phyloP scores from a whole-genome alignment of 202 grass and related monocot genomes.

The Schoenoplectus tabernaemontani region DNA sequence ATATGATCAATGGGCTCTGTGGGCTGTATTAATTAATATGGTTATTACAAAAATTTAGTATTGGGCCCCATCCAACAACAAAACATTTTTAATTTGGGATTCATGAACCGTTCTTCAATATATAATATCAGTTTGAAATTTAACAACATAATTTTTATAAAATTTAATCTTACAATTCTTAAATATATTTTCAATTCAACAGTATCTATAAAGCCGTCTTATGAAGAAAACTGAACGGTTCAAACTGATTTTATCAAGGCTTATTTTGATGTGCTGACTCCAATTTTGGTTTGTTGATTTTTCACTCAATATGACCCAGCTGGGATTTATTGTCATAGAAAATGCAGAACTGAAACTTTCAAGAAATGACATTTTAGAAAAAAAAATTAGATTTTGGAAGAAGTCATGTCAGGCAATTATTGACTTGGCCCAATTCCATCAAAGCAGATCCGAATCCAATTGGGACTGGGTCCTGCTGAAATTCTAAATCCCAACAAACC shows the following conservation, averaged over 20 bases:
- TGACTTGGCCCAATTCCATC: not conserved
- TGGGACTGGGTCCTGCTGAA: not conserved
- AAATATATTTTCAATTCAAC: too few species aligned
- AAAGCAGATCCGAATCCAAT: not conserved
- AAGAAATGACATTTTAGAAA: not conserved
- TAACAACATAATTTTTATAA: too few species aligned
- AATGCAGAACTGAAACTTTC: not conserved
- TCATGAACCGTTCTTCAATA: not conserved
- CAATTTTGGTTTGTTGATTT: not conserved
- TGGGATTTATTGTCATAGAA: not conserved
- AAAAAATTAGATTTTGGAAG: not conserved
- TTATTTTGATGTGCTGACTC: not conserved
- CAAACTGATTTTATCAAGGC: not conserved
- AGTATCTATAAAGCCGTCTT: not conserved
- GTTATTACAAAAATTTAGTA: not conserved
- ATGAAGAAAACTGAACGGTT: not conserved
- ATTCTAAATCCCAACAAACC: not conserved
- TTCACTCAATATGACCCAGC: not conserved
- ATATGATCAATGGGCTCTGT: not conserved
- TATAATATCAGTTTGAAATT: too few species aligned
- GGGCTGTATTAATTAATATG: not conserved
- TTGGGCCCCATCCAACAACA: not conserved
- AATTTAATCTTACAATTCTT: too few species aligned
- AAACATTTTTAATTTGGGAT: not conserved
- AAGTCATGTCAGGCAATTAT: not conserved